Percentiles rank a stretch among this genome's conserved stretches.
Conservation (phyloP, 371 early-diverging fungal genomes). For the Coemansia sp. region DNA sequence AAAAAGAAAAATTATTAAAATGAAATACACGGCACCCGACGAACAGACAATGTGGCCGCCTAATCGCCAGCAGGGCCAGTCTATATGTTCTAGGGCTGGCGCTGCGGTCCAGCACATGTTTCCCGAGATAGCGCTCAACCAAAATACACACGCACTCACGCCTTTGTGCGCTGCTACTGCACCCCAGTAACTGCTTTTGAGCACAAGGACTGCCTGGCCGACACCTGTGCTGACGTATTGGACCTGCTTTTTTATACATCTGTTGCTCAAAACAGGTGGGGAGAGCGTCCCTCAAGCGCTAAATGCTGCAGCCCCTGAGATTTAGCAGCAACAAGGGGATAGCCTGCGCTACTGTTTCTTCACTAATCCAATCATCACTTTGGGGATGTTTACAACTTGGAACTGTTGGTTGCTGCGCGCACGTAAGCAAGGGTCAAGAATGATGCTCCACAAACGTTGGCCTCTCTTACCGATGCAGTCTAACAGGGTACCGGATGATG, state of each 20-base stretch:
- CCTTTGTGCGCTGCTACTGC: conserved; percentile 11
- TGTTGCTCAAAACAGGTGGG: background rate
- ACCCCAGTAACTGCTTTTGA: conserved; percentile 15
- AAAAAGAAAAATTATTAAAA: background rate
- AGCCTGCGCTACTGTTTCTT: conserved; percentile 2
- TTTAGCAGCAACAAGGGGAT: background rate
- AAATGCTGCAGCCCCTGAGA: conserved; percentile 13
- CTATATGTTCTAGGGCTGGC: conserved; percentile 2
- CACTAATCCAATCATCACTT: background rate
- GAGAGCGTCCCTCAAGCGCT: too few species aligned
- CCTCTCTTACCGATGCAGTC: background rate
- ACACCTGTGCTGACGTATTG: background rate
- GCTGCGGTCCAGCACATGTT: background rate
- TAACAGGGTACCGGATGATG: background rate
- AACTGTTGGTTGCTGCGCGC: background rate
- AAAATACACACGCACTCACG: background rate
- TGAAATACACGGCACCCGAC: conserved; percentile 1
- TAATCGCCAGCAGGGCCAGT: background rate
- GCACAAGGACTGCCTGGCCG: conserved; percentile 1
- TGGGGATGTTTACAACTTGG: conserved; percentile 10
- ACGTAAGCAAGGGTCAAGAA: background rate
- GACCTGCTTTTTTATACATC: background rate
- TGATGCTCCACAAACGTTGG: background rate
- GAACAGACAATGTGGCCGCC: background rate
- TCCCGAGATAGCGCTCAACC: background rate